Base-by-base conservation (phyloP, 2,329 filamentous ascomycete species). In the Stemphylium lycopersici region DNA sequence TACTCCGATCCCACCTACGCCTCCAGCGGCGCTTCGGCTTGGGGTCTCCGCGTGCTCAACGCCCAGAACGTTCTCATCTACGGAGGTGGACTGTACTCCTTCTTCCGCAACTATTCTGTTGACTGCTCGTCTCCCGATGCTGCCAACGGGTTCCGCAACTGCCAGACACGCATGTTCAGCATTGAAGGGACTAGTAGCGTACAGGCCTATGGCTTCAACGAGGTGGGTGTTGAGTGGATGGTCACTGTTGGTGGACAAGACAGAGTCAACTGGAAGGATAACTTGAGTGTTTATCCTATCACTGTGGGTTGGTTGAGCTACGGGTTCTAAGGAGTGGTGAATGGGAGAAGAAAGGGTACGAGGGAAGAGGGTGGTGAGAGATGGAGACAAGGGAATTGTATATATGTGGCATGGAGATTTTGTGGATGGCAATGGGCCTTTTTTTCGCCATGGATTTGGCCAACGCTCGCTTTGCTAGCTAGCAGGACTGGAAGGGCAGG, bases 1-100 rank as follows among this genome's bases (percentile, higher is more conserved):
- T 90, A 81, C 69, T 77, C 77, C 43, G 90, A 95, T 70, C 90
- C 92, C 0, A 82, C 86, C 65, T 96, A 95, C 73, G 76, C 77
- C 4, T 76, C 78, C 7, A 48, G 69, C 49, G 59, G 67, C 32
- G 31, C 42, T 1, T 55, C 52, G 31, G 85, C 87, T 0, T 90
- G 86, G 83, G 88, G 85, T 0, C 76, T 91, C 32, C 81, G 88
- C 5, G 78, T 90, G 18, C 66, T 87, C 31, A 77, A 83, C 60
- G 84, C 83, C 12, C 76, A 76, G 47, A 80, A 84, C 67, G 70
- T 90, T 8, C 74, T 83, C 15, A 73, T 87, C 37, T 88, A 89
- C 64, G 87, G 87, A 4, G 84, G 83, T 0, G 88, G 88, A 0
- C 68, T 89, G 24, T 91, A 91, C 73, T 86, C 83, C 1, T 90